Percentiles rank a stretch among this genome's conserved stretches.
Evolutionary conservation across 208 protist genomes (phyloP).

Genomic region (Acanthamoeba sp.): DNA sequence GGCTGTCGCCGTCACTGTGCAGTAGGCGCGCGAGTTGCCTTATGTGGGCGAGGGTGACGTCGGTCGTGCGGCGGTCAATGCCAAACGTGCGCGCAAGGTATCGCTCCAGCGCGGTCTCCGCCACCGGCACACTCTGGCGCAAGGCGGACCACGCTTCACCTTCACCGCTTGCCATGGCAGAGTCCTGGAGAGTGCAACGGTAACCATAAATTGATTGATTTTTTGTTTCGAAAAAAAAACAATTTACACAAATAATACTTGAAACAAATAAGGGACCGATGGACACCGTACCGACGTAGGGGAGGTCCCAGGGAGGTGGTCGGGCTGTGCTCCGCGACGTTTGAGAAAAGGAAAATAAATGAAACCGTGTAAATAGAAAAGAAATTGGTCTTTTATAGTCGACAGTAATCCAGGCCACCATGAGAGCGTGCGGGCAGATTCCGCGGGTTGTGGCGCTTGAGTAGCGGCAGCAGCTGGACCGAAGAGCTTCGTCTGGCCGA

Average conservation of each 20-base stretch:
- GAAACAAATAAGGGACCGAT: no score
- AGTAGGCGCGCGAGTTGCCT: slow-evolving; percentile 23
- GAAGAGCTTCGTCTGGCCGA: background rate
- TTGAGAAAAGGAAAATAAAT: background rate
- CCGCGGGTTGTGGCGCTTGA: no score
- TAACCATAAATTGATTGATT: no score
- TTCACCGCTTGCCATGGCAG: background rate
- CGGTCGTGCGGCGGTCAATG: slow-evolving; percentile 27
- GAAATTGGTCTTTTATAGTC: no score
- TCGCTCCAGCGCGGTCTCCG: background rate
- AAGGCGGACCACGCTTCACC: background rate
- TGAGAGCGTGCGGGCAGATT: no score
- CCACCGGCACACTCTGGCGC: background rate
- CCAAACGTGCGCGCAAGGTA: slow-evolving; percentile 43
- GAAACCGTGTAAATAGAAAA: background rate
- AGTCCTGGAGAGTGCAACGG: no score
- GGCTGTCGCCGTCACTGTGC: background rate
- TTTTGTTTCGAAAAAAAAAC: background rate
- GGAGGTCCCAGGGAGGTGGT: no score
- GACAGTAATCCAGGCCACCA: no score
- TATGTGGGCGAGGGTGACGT: background rate
- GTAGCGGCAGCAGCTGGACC: no score
- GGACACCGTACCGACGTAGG: no score
- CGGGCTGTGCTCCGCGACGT: no score
- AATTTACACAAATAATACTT: background rate